A percentile compares a stretch with the other conserved stretches of the same genome.
Evolutionary conservation across 2,329 filamentous ascomycete genomes (phyloP).

Genomic region (Grosmannia serpens): DNA sequence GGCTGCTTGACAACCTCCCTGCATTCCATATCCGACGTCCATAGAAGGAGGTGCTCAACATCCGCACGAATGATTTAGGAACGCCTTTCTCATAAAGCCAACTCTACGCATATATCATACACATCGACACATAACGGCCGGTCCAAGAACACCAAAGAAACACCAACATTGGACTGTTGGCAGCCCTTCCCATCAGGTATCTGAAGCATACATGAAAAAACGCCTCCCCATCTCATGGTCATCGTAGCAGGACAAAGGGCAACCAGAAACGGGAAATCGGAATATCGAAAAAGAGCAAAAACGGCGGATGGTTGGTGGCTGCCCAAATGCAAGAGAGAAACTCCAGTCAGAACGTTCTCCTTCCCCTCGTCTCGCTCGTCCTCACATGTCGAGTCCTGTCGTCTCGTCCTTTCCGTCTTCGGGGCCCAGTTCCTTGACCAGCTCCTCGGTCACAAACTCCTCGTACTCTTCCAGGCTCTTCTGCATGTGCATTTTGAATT

Average conservation of each 20-base stretch:
- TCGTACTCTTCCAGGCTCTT: constrained; percentile 90
- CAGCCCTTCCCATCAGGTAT: neutral
- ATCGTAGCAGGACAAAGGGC: neutral
- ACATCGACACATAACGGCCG: no score
- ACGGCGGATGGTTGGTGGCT: neutral
- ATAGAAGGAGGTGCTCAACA: no score
- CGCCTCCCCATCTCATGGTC: neutral
- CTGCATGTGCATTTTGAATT: constrained; percentile 96
- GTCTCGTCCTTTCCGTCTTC: constrained; percentile 35
- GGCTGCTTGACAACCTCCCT: no score
- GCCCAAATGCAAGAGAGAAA: no score
- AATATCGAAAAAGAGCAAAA: neutral
- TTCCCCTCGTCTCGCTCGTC: neutral
- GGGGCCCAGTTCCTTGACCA: constrained; percentile 71
- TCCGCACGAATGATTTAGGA: no score
- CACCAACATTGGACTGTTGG: constrained; percentile 2
- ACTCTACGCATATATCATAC: no score
- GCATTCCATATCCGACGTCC: no score
- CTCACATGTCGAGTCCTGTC: neutral
- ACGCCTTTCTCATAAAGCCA: no score
- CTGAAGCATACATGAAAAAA: neutral
- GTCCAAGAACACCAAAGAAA: no score
- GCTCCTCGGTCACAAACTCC: constrained; percentile 81
- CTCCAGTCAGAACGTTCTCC: neutral
- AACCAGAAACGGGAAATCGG: neutral